Evolutionary conservation across 2,329 filamentous ascomycete genomes (phyloP).

Genomic region (Didymella keratinophila): DNA sequence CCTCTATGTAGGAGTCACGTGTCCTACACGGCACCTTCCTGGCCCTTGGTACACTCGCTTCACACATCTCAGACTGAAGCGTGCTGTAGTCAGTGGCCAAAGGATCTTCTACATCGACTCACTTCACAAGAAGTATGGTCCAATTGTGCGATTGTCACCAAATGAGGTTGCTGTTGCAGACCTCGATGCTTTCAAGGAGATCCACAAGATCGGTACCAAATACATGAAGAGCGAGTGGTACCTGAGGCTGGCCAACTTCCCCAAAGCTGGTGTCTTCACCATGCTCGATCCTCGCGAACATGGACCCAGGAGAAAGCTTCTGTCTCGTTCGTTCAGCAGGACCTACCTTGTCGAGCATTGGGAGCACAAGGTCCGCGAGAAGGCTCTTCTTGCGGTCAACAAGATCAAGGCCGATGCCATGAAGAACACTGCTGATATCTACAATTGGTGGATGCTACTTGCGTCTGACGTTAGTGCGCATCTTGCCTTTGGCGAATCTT

Average conservation of each 20-base stretch:
- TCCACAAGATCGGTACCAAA: slow-evolving; percentile 41
- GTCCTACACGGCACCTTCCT: slow-evolving; percentile 37
- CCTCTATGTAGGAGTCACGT: slow-evolving; percentile 35
- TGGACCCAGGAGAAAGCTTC: slow-evolving; percentile 45
- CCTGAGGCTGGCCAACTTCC: slow-evolving; percentile 32
- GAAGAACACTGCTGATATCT: slow-evolving; percentile 41
- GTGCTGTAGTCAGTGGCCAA: slow-evolving; percentile 48
- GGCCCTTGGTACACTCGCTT: slow-evolving; percentile 46
- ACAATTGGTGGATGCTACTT: slow-evolving; percentile 52
- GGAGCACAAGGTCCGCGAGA: slow-evolving; percentile 47
- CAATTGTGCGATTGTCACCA: slow-evolving; percentile 43
- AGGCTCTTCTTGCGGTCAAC: slow-evolving; percentile 41
- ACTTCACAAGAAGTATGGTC: slow-evolving; percentile 47
- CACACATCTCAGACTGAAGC: slow-evolving; percentile 48
- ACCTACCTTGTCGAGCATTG: slow-evolving; percentile 48
- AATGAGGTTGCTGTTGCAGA: slow-evolving; percentile 43
- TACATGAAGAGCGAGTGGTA: slow-evolving; percentile 44
- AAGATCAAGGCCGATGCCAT: slow-evolving; percentile 41
- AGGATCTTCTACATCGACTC: slow-evolving; percentile 52
- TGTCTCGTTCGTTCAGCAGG: slow-evolving; percentile 49
- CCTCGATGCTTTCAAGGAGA: slow-evolving; percentile 39
- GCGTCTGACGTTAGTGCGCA: slow-evolving; percentile 50
- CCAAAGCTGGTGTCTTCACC: slow-evolving; percentile 46
- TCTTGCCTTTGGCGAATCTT: slow-evolving; percentile 52
- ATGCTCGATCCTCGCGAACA: slow-evolving; percentile 49